Conservation (phyloP, 805 yeast species). For the Metschnikowia lachancei region DNA sequence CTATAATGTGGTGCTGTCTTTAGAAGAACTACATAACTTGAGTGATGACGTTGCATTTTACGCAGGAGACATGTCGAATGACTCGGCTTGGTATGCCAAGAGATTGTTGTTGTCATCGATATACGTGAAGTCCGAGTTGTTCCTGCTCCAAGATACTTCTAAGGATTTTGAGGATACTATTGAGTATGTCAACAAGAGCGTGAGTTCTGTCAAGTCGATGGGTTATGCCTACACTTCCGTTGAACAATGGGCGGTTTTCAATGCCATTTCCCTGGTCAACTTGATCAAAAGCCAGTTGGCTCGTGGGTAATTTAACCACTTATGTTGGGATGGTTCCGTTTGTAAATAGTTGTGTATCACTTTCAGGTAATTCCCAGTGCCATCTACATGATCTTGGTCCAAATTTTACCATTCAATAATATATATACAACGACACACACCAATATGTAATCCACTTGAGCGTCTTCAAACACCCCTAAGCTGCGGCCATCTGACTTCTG, state of each 20-base stretch:
- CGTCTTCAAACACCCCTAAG: neutral
- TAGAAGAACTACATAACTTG: slow-evolving; percentile 68
- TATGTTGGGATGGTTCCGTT: no score
- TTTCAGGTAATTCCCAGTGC: no score
- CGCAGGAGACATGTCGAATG: slow-evolving; percentile 76
- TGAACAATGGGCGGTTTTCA: slow-evolving; percentile 78
- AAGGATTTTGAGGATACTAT: slow-evolving; percentile 53
- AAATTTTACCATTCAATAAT: neutral
- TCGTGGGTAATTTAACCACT: slow-evolving; percentile 43
- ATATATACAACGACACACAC: neutral
- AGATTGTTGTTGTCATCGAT: slow-evolving; percentile 66
- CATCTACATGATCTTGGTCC: neutral
- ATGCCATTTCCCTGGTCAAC: slow-evolving; percentile 61
- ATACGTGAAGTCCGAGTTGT: slow-evolving; percentile 73
- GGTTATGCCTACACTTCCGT: slow-evolving; percentile 62
- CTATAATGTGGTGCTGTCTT: slow-evolving; percentile 51
- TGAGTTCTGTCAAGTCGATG: slow-evolving; percentile 49
- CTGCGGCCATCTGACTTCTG: slow-evolving; percentile 31
- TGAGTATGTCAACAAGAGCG: slow-evolving; percentile 59
- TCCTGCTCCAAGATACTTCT: slow-evolving; percentile 74
- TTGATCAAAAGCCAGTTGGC: slow-evolving; percentile 67
- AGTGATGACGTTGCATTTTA: slow-evolving; percentile 80
- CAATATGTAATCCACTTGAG: neutral
- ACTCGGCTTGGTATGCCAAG: slow-evolving; percentile 91
- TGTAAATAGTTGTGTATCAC: no score